Evolutionary conservation across 2,329 filamentous ascomycete genomes (phyloP).

Genomic region (Claviceps purpurea): DNA sequence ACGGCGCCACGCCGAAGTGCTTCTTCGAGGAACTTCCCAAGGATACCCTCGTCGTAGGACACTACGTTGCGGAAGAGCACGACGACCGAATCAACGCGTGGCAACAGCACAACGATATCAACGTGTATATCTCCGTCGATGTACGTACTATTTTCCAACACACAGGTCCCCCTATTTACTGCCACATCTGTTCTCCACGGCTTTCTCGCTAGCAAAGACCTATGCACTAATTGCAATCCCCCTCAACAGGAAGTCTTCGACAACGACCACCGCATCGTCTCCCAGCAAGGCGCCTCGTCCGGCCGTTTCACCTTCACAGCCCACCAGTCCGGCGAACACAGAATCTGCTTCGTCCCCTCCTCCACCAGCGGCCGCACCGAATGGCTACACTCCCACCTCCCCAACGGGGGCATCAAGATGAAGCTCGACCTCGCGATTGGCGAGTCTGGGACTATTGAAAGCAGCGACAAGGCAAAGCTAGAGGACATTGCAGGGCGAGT

Average conservation of each 20-base stretch:
- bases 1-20: conserved; percentile 75
- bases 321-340: conserved; percentile 88
- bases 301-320: conserved; percentile 94
- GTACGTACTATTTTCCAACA: conserved; percentile 26
- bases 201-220: too few species aligned
- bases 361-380: conserved; percentile 55
- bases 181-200: too few species aligned
- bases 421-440: conserved; percentile 86
- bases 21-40: conserved; percentile 98
- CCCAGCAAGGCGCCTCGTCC: conserved; percentile 59
- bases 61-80: conserved; percentile 79
- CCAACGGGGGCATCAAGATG: conserved; percentile 69
- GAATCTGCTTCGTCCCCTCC: conserved; percentile 81
- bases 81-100: conserved; percentile 57
- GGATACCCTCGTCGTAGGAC: conserved; percentile 89
- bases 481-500: conserved; percentile 79
- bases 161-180: background rate
- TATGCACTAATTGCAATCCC: background rate
- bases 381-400: conserved; percentile 55
- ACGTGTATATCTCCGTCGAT: conserved; percentile 84
- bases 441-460: conserved; percentile 87
- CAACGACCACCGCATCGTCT: conserved; percentile 92
- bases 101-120: conserved; percentile 59
- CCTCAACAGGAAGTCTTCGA: conserved; percentile 68
- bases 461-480: conserved; percentile 85